Percentiles rank a stretch among this genome's conserved stretches.
These are phyloP conservation scores for Cladosporium velox DNA, from an alignment of 2,329 filamentous ascomycete species.

Conservation along the genomic window DNA sequence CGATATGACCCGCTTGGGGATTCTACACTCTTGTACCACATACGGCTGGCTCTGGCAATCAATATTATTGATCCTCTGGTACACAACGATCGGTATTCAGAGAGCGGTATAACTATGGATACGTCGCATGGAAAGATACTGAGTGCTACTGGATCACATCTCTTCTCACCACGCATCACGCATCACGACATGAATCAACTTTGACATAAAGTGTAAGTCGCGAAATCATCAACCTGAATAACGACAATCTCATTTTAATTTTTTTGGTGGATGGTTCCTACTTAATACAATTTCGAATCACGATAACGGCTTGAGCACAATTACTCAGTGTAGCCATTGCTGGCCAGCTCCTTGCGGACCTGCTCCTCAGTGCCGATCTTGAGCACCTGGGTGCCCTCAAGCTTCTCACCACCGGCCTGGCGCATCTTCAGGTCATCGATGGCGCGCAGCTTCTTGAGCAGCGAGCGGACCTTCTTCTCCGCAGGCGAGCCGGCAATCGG, in stretches of 20 bases:
- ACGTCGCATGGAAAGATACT: too few species aligned
- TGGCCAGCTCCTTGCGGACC: conserved; percentile 75
- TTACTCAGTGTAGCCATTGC: conserved; percentile 17
- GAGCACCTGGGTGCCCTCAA: conserved; percentile 97
- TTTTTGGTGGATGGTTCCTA: neutral
- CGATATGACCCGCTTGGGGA: neutral
- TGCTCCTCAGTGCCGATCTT: conserved; percentile 89
- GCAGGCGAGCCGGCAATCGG: conserved; percentile 65
- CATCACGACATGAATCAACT: too few species aligned
- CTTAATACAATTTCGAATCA: conserved; percentile 7
- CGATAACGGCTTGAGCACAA: neutral
- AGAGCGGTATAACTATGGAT: too few species aligned
- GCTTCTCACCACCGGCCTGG: conserved; percentile 87
- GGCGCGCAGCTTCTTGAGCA: conserved; percentile 95
- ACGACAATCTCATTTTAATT: conserved; percentile 4
- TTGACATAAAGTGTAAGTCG: too few species aligned
- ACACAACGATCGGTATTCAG: neutral
- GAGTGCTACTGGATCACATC: too few species aligned
- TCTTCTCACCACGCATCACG: too few species aligned
- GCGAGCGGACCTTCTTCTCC: conserved; percentile 90
- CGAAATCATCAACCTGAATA: neutral
- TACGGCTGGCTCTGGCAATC: neutral
- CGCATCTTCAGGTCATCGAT: conserved; percentile 99
- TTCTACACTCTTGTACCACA: neutral
- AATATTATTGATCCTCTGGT: neutral